Base-by-base conservation (phyloP, 805 yeast genomes). In the Saccharomycopsis sp. region DNA sequence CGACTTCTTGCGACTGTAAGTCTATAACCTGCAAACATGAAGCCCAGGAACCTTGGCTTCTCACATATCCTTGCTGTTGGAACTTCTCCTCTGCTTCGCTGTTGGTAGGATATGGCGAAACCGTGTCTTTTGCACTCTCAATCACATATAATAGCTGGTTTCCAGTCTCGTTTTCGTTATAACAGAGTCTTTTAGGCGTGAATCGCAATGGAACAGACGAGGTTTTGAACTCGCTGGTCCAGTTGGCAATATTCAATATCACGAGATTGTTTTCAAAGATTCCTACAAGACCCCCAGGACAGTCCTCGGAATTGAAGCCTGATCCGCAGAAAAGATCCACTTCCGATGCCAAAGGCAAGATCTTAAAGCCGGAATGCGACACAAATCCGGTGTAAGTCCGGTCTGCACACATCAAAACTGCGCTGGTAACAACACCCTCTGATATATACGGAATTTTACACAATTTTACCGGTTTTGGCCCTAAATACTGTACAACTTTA, bases 401-500 rank as follows among this genome's bases (percentile, higher is more conserved):
- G 17, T 69, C 66, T 1, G 73, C 66, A 56, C 69, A 70, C 1
- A 73, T 68, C 1, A 73, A 56, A 0, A 74, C 66, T 22, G 69
- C 65, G 12, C 49, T 44, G 5, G 69, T 56, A 20, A 41, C 25
- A 17, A 62, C 66, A 1, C 58, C 47, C 74, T 75, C 58, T 72
- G 78, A 20, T 74, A 68, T 51, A 79, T 66, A 51, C 7, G 55
- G 66, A 9, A 82, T 66, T 8, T 66, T 64, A 1, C 81, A 72
- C 2, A 91, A 69, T 1, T 66, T 65, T 0, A 91, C 85, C 0
- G 87, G 82, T 47, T 77, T 76, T 0, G 87, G 78, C 0, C 98
- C 98, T 29, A 89, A 68, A 66, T 86, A 90, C 66, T 85, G 84
- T 17, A 83, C 81, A 64, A 86, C 75, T 0, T 90, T 81, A 63